phyloP scores from a whole-genome alignment of 164 flowering plant genomes.

The Chloranthus sessilifolius region DNA sequence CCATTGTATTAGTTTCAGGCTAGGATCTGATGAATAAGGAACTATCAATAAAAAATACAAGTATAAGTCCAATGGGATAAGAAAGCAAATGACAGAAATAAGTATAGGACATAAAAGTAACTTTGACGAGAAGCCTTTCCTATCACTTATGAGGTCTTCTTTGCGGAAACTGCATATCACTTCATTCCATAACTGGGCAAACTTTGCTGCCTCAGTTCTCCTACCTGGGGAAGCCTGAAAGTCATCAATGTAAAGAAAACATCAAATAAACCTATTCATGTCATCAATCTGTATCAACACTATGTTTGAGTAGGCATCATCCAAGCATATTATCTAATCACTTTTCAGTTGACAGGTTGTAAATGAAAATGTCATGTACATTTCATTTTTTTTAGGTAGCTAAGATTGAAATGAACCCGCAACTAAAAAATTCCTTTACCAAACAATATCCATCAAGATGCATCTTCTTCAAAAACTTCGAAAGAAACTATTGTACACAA shows the following conservation, averaged over 20 bases:
- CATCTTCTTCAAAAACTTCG: no score
- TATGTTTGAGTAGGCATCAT: no score
- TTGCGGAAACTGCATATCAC: constrained; percentile 85
- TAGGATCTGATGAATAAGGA: constrained; percentile 89
- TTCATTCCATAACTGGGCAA: constrained; percentile 98
- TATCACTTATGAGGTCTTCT: constrained; percentile 93
- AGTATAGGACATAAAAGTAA: constrained; percentile 9
- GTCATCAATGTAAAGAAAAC: constrained; percentile 6
- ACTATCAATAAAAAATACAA: constrained; percentile 47
- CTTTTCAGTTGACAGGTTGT: no score
- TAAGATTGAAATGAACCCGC: no score
- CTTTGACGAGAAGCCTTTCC: constrained; percentile 43
- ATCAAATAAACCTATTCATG: constrained; percentile 2
- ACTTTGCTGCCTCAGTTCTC: constrained; percentile 96
- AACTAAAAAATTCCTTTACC: no score
- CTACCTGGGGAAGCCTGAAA: constrained; percentile 63
- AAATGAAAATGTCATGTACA: no score
- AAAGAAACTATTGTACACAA: no score
- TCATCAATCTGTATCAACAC: background rate
- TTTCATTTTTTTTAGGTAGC: no score
- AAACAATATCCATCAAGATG: no score
- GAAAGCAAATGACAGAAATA: background rate
- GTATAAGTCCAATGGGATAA: constrained; percentile 15
- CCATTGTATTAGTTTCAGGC: constrained; percentile 88
- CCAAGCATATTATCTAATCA: no score